These are phyloP conservation scores for Solanum phureja DNA, from an alignment of 257 asterid species.

Conservation along the genomic window DNA sequence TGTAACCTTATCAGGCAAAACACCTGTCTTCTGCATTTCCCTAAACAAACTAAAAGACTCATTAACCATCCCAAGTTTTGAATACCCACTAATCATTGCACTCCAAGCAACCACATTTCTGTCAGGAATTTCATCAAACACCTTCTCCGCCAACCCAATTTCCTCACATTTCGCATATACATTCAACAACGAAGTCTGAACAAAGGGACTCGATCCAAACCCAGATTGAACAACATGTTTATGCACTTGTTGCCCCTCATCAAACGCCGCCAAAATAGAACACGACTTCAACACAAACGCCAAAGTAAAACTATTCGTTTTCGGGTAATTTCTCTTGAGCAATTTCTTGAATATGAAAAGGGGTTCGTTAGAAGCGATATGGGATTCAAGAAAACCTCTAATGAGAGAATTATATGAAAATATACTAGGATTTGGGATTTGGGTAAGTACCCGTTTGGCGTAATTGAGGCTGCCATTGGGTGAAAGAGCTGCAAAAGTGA, in stretches of 20 bases:
- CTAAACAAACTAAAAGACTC: slow-evolving; percentile 54
- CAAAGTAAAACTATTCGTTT: slow-evolving; percentile 46
- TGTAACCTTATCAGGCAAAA: slow-evolving; percentile 58
- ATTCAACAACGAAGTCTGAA: too few relatives aligned
- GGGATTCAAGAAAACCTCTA: slow-evolving; percentile 32
- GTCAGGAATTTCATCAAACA: slow-evolving; percentile 67
- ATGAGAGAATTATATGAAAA: slow-evolving; percentile 52
- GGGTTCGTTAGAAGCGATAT: slow-evolving; percentile 28
- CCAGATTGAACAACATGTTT: too few relatives aligned
- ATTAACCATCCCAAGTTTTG: slow-evolving; percentile 48
- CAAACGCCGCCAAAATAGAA: too few relatives aligned
- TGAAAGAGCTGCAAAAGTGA: slow-evolving; percentile 46
- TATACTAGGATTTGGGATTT: slow-evolving; percentile 36
- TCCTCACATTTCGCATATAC: slow-evolving; percentile 50
- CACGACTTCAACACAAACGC: slow-evolving; percentile 47
- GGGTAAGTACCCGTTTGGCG: slow-evolving; percentile 35
- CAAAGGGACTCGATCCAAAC: too few relatives aligned
- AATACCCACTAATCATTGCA: slow-evolving; percentile 53
- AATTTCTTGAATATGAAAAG: slow-evolving; percentile 31
- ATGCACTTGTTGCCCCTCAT: too few relatives aligned
- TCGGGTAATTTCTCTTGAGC: slow-evolving; percentile 25
- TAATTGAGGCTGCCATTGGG: slow-evolving; percentile 37
- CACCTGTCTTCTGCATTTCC: slow-evolving; percentile 52
- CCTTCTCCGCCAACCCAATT: slow-evolving; percentile 37
- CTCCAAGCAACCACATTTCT: slow-evolving; percentile 64